Conservation (phyloP, 345 rosid genomes). For the Eucalyptus erythrocorys region DNA sequence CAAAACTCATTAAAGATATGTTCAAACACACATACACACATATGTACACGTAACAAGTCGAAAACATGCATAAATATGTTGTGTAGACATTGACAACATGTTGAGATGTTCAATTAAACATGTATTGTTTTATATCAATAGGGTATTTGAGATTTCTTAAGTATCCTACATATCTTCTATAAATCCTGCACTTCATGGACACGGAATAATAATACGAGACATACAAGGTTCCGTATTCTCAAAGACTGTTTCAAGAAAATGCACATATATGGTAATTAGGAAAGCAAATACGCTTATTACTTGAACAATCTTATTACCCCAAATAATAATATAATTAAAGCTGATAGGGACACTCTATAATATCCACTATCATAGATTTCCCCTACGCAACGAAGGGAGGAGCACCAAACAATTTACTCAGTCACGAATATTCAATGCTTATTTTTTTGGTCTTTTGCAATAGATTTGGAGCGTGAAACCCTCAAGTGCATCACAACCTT, state of each 20-base stretch:
- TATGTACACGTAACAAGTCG: neutral
- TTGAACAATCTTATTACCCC: neutral
- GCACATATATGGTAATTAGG: neutral
- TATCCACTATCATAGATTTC: neutral
- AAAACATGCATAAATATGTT: neutral
- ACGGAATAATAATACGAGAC: neutral
- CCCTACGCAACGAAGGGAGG: neutral
- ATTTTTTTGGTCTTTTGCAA: neutral
- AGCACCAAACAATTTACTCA: neutral
- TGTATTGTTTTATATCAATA: neutral
- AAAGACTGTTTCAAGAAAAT: neutral
- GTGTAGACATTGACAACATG: neutral
- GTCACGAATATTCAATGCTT: neutral
- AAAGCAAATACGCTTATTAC: neutral
- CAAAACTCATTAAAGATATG: neutral
- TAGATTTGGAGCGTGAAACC: neutral
- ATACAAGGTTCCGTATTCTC: neutral
- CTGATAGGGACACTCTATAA: neutral
- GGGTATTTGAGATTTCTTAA: neutral
- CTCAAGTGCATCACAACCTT: neutral
- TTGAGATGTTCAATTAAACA: neutral
- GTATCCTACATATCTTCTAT: neutral
- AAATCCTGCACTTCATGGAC: neutral
- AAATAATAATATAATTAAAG: neutral
- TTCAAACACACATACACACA: neutral